Evolutionary conservation across 2,329 filamentous ascomycete genomes (phyloP), one percentile per base, ranked within the genome.

Genomic region (Teratosphaeria pseudoeucalypti): DNA sequence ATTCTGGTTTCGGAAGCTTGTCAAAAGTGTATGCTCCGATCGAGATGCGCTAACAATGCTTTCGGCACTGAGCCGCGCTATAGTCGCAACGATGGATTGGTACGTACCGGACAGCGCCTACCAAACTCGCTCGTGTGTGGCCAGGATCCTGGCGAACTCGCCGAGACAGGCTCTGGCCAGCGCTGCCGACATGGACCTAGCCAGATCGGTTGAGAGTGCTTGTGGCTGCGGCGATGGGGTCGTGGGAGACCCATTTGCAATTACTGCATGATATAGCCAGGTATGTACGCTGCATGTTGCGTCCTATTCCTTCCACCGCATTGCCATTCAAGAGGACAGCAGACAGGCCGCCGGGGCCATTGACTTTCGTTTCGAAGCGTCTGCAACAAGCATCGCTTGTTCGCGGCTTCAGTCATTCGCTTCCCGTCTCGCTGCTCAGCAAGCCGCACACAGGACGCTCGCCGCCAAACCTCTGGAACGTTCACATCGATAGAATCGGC

Each of bases 391-490:
- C 39, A 34, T 29, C 27, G 37, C 59, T 58, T 61, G 59, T 58
- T 54, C n/a, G 57, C 59, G 59, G 57, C 59, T 56, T 61, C 59
- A 56, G 37, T 58, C 56, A 56, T 52, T 61, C 59, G 34, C 54
- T 61, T 34, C 43, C 27, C 19, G 2, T 29, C 12, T 47, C 43
- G n/a, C 43, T 29, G 49, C 9, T 10, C 11, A 10, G 12, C 7
- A 27, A 47, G 52, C 37, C 39, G 16, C 19, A 59, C 34, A 26
- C 27, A 11, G 23, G 34, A 55, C 52, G 2, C 7, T n/a, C 14
- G 14, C 52, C 6, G 16, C 26, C 2, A 7, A 34, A 5, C 14
- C 52, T 9, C 52, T 27, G 12, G 27, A 54, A 49, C 37, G 43
- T 6, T 32, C n/a, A 23, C 16, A 23, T 19, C 43, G 43, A 49